phyloP scores from a whole-genome alignment of 2,329 filamentous ascomycete species.

The Aspergillus versicolor region DNA sequence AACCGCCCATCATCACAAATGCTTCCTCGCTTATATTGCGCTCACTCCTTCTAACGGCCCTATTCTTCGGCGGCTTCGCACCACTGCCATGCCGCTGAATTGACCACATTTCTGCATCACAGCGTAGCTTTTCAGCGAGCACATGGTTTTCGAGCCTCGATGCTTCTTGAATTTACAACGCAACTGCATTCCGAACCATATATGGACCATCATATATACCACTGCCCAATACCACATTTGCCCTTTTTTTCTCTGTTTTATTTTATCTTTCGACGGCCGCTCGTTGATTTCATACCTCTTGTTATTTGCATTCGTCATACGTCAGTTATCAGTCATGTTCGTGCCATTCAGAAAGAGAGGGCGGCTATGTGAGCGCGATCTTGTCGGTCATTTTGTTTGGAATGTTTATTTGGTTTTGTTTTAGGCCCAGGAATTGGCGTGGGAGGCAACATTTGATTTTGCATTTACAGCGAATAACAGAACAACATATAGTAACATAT shows the following conservation, averaged over 20 bases:
- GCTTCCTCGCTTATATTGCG: background rate
- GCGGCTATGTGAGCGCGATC: conserved; percentile 14
- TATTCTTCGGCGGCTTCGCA: background rate
- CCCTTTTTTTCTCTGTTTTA: background rate
- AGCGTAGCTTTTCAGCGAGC: background rate
- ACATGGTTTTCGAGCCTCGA: background rate
- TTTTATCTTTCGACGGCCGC: background rate
- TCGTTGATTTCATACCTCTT: background rate
- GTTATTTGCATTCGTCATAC: background rate
- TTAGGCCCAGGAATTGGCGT: conserved; percentile 7
- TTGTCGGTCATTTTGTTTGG: conserved; percentile 2
- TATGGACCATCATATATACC: background rate
- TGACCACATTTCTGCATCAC: background rate
- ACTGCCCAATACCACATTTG: background rate
- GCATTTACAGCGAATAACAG: conserved; percentile 21
- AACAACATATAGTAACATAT: conserved; percentile 4
- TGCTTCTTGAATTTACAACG: too few relatives aligned
- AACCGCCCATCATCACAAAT: background rate
- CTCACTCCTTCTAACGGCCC: background rate
- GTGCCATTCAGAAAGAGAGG: conserved; percentile 12
- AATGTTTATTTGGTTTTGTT: background rate
- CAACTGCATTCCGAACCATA: background rate
- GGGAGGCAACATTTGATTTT: conserved; percentile 18
- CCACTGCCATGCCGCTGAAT: background rate
- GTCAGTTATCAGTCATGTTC: conserved; percentile 1